A percentile compares a stretch with the other conserved stretches of the same genome.
Evolutionary conservation across 139 green algal species (phyloP).

Genomic region (Picochlorum sp.): DNA sequence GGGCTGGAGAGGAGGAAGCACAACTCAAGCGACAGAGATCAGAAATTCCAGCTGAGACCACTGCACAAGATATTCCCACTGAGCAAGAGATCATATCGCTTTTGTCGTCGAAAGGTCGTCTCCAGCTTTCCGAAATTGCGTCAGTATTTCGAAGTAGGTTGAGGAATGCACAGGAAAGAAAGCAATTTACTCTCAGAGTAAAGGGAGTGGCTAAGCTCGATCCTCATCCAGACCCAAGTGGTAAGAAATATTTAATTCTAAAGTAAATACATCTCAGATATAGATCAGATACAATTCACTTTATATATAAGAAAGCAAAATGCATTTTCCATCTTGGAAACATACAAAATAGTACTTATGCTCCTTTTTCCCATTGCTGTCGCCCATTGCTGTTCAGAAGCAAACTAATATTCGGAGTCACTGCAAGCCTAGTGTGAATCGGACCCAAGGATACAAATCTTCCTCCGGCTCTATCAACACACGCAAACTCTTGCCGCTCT

Average conservation of each 20-base stretch:
- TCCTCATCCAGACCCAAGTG: not conserved
- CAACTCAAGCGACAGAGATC: too few species aligned
- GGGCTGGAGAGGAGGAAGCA: not conserved
- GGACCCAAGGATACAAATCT: constrained; percentile 36
- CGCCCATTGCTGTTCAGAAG: constrained; percentile 23
- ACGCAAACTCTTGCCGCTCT: constrained; percentile 46
- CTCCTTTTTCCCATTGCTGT: not conserved
- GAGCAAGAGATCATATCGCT: constrained; percentile 49
- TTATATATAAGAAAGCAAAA: not conserved
- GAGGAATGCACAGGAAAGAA: not conserved
- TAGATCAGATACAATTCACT: not conserved
- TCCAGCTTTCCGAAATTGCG: constrained; percentile 11
- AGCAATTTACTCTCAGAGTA: constrained; percentile 10
- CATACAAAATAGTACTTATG: too few species aligned
- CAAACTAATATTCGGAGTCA: constrained; percentile 40
- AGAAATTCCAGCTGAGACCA: not conserved
- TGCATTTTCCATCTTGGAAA: not conserved
- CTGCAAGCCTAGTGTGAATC: constrained; percentile 35
- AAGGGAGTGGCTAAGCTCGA: constrained; percentile 1
- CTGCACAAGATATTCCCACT: constrained; percentile 18
- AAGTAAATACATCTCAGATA: not conserved
- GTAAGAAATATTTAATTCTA: constrained; percentile 19
- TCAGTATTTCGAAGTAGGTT: constrained; percentile 9
- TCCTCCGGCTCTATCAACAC: constrained; percentile 14
- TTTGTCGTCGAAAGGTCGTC: constrained; percentile 1